Conservation (phyloP, 192 early-diverging fungal species). For the Coemansia sp. region DNA sequence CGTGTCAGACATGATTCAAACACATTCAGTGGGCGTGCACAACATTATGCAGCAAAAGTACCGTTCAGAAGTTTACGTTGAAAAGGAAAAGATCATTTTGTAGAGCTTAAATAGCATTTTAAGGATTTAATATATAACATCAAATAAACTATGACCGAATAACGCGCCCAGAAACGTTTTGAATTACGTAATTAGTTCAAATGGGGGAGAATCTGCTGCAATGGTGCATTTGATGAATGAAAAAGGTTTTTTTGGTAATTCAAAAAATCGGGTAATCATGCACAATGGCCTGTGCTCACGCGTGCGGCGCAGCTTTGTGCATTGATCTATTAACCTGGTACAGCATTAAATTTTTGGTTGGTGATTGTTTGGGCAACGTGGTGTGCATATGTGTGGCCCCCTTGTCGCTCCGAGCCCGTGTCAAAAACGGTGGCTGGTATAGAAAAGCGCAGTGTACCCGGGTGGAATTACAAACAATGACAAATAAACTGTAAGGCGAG, state of each 20-base stretch:
- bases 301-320: not conserved
- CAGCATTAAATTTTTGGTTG: slow-evolving; percentile 8
- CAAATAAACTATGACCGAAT: not conserved
- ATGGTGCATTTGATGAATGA: not conserved
- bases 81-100: not conserved
- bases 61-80: not conserved
- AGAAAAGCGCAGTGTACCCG: slow-evolving; percentile 1
- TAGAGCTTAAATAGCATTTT: not conserved
- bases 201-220: not conserved
- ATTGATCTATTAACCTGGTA: slow-evolving; percentile 2
- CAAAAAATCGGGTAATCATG: slow-evolving; percentile 1
- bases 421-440: slow-evolving; percentile 9
- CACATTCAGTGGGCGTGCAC: slow-evolving; percentile 47
- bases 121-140: not conserved
- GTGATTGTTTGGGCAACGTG: not conserved
- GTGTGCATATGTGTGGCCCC: not conserved
- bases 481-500: not conserved
- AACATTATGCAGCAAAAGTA: slow-evolving; percentile 26
- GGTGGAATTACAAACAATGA: not conserved
- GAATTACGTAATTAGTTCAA: not conserved
- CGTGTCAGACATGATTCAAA: slow-evolving; percentile 57
- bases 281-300: not conserved
- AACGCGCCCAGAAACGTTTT: not conserved
- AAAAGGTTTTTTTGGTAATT: not conserved
- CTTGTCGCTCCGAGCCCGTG: not conserved